phyloP scores from a whole-genome alignment of 176 grass and related monocot genomes.

The Metroxylon sagu region DNA sequence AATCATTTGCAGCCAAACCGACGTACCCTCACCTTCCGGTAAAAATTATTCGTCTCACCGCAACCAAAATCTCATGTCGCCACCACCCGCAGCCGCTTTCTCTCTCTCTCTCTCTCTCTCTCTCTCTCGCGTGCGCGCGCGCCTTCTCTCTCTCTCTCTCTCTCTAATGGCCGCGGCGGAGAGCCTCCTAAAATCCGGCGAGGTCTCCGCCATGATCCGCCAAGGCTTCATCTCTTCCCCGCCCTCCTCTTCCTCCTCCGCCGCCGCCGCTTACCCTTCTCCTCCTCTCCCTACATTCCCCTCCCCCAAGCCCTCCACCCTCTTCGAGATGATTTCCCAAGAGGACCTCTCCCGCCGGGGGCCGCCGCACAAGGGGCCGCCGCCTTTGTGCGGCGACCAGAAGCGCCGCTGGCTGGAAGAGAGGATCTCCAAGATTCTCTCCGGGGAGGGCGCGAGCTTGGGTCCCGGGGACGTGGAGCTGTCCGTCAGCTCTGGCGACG shows the following conservation, averaged over 20 bases:
- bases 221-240: slow-evolving; percentile 18
- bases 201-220: slow-evolving; percentile 18
- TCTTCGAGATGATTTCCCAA: slow-evolving; percentile 16
- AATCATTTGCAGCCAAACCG: no score
- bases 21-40: no score
- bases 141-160: not conserved
- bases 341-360: slow-evolving; percentile 17
- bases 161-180: slow-evolving; percentile 8
- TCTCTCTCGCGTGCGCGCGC: not conserved
- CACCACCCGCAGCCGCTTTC: no score
- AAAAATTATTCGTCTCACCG: no score
- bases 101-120: not conserved
- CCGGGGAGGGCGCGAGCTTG: slow-evolving; percentile 5
- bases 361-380: no score
- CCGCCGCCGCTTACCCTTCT: not conserved
- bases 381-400: slow-evolving; percentile 43
- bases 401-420: not conserved
- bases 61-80: no score
- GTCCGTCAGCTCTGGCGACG: slow-evolving; percentile 12
- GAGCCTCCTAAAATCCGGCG: slow-evolving; percentile 18
- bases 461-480: slow-evolving; percentile 4
- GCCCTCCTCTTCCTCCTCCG: not conserved
- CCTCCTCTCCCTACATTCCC: not conserved
- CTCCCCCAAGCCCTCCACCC: not conserved
- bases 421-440: slow-evolving; percentile 6